These are phyloP conservation scores for Sugiyamaella floridensis DNA, from an alignment of 805 yeast species.

Conservation along the genomic window DNA sequence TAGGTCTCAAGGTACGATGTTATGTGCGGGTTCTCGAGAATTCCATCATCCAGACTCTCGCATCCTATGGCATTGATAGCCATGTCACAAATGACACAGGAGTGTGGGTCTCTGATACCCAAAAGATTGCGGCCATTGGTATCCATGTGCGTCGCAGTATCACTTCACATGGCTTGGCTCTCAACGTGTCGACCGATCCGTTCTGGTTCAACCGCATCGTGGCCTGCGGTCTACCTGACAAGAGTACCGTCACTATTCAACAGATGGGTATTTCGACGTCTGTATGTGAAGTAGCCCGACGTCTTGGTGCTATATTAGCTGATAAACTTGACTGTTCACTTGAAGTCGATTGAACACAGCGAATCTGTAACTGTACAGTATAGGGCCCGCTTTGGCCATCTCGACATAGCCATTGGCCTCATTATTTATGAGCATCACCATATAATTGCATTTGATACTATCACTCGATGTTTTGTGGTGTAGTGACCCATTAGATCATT, in stretches of 20 bases:
- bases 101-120: constrained; percentile 60
- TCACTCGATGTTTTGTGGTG: too few relatives aligned
- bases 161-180: constrained; percentile 83
- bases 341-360: background rate
- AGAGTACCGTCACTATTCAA: constrained; percentile 48
- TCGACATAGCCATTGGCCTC: too few relatives aligned
- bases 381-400: too few relatives aligned
- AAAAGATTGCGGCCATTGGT: constrained; percentile 85
- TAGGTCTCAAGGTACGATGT: constrained; percentile 54
- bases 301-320: constrained; percentile 42
- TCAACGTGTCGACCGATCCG: constrained; percentile 71
- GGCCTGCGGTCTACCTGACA: constrained; percentile 78
- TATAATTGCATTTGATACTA: too few relatives aligned
- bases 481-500: background rate
- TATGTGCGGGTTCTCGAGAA: constrained; percentile 58
- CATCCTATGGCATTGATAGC: constrained; percentile 38
- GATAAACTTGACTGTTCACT: constrained; percentile 29
- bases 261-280: constrained; percentile 23
- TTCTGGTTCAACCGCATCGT: constrained; percentile 61
- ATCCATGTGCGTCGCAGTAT: constrained; percentile 76
- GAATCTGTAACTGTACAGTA: too few relatives aligned
- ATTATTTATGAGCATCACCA: too few relatives aligned
- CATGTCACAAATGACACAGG: constrained; percentile 70
- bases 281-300: constrained; percentile 37
- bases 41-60: constrained; percentile 45